Percentiles rank a stretch among this genome's conserved stretches.
These are phyloP conservation scores for Cymbopogon citratus DNA, from an alignment of 176 grass and related monocot genomes.

Conservation along the genomic window DNA sequence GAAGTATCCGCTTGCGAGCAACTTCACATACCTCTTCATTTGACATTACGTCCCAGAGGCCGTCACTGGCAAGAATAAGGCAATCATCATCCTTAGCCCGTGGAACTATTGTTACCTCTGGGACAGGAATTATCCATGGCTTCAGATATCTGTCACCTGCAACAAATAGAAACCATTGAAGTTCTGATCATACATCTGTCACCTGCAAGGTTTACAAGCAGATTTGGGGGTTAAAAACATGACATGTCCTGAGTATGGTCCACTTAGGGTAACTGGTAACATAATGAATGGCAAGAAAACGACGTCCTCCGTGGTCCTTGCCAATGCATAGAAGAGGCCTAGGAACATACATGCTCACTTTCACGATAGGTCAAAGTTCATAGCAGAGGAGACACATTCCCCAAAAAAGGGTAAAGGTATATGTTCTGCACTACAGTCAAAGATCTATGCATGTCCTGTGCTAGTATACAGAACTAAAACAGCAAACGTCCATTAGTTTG, in stretches of 20 bases:
- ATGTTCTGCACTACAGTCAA: neutral
- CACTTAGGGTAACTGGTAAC: neutral
- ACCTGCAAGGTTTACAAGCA: no score
- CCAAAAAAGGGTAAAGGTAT: neutral
- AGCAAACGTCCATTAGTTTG: neutral
- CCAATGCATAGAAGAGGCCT: neutral
- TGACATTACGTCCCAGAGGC: slow-evolving; percentile 84
- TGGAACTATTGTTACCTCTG: slow-evolving; percentile 70
- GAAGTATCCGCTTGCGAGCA: slow-evolving; percentile 64
- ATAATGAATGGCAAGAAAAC: neutral
- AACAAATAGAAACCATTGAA: slow-evolving; percentile 3
- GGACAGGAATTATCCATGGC: slow-evolving; percentile 90
- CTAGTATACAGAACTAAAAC: neutral
- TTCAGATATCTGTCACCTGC: slow-evolving; percentile 91
- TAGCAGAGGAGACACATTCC: neutral
- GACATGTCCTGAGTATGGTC: neutral
- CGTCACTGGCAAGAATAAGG: slow-evolving; percentile 79
- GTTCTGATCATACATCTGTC: neutral
- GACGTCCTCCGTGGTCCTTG: neutral
- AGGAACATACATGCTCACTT: neutral
- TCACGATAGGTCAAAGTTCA: neutral
- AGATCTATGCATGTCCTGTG: neutral
- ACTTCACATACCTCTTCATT: slow-evolving; percentile 84
- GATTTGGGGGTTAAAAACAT: no score
- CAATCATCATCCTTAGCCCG: slow-evolving; percentile 86